These are phyloP conservation scores for Emericellopsis cladophorae DNA, from an alignment of 2,329 filamentous ascomycete species.

Conservation along the genomic window DNA sequence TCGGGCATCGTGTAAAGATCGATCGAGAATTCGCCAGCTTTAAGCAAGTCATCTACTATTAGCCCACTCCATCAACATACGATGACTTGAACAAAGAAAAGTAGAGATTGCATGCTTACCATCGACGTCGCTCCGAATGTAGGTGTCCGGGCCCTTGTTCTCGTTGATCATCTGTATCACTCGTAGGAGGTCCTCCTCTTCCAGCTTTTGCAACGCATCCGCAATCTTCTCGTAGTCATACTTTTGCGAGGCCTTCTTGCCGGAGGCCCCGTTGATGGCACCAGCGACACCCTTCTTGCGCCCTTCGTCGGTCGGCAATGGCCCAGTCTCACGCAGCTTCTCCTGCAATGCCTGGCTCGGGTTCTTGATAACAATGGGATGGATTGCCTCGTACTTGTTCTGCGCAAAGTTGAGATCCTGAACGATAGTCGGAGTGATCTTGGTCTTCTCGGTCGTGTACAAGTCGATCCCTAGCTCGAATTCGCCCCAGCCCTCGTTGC, in stretches of 20 bases:
- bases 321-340: constrained; percentile 69
- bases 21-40: constrained; percentile 93
- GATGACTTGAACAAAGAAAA: constrained; percentile 7
- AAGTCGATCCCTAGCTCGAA: constrained; percentile 89
- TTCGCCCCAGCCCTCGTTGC: constrained; percentile 96
- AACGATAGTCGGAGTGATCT: constrained; percentile 50
- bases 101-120: constrained; percentile 41
- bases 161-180: constrained; percentile 98
- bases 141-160: constrained; percentile 86
- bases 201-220: constrained; percentile 76
- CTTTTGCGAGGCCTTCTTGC: constrained; percentile 66
- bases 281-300: constrained; percentile 45
- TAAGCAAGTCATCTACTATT: constrained; percentile 21
- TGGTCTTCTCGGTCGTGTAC: constrained; percentile 75
- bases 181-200: constrained; percentile 85
- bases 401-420: constrained; percentile 91
- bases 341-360: constrained; percentile 77
- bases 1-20: constrained; percentile 97
- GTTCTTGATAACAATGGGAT: constrained; percentile 80
- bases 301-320: constrained; percentile 63
- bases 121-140: constrained; percentile 94
- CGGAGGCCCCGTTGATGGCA: constrained; percentile 12
- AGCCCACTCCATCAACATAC: constrained; percentile 9
- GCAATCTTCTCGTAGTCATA: constrained; percentile 93
- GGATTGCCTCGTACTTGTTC: constrained; percentile 69